Evolutionary conservation across 257 asterid species (phyloP).

Genomic region (Vinca minor): DNA sequence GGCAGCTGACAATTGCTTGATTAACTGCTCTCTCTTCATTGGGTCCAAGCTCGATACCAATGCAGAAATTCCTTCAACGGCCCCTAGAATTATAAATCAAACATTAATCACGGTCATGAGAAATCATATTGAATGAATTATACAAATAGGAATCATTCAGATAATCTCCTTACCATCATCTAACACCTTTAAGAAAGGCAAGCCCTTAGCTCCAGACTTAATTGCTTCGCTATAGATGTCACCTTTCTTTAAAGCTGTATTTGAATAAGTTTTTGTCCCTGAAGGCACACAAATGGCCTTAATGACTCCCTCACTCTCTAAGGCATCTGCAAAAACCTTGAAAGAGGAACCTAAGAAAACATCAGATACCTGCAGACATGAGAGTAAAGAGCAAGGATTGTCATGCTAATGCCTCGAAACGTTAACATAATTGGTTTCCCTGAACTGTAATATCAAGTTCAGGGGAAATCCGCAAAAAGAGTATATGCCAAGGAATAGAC

Average conservation of each 20-base stretch:
- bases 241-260: constrained; percentile 87
- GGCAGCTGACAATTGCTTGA: constrained; percentile 46
- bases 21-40: constrained; percentile 40
- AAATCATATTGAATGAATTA: neutral
- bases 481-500: neutral
- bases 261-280: constrained; percentile 72
- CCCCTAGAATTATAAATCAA: constrained; percentile 40
- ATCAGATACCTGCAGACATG: constrained; percentile 61
- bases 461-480: too few species aligned
- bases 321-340: constrained; percentile 75
- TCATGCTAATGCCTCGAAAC: neutral
- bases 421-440: neutral
- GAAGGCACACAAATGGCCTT: constrained; percentile 77
- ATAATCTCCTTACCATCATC: constrained; percentile 51
- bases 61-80: constrained; percentile 80
- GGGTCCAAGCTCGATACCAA: constrained; percentile 61
- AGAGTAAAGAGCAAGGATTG: constrained; percentile 1
- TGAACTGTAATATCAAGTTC: too few species aligned
- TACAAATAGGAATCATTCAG: neutral
- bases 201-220: constrained; percentile 89
- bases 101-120: constrained; percentile 2
- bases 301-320: constrained; percentile 57
- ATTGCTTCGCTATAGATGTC: constrained; percentile 75
- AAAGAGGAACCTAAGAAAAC: constrained; percentile 58
- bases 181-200: constrained; percentile 83